A percentile compares a stretch with the other conserved stretches of the same genome.
Evolutionary conservation across 192 early-diverging fungal genomes (phyloP).

Genomic region (Cetraspora pellucida): DNA sequence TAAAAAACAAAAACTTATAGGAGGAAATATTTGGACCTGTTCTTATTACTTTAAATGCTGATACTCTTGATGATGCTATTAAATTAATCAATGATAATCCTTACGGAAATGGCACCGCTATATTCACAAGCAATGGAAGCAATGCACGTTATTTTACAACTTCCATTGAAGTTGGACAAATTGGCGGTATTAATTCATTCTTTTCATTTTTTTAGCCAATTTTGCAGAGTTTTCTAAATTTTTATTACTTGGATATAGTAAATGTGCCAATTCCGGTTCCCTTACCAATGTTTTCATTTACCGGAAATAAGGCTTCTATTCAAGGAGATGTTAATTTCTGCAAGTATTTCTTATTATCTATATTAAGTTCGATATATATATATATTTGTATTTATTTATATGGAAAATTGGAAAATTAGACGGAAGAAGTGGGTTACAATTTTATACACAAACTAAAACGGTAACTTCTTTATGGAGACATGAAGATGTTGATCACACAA

Average conservation of each 20-base stretch:
- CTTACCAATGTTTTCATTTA: constrained; percentile 96
- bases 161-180: constrained; percentile 92
- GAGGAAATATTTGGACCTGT: constrained; percentile 98
- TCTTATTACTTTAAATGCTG: constrained; percentile 78
- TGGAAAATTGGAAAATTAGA: too few species aligned
- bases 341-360: neutral
- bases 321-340: constrained; percentile 94
- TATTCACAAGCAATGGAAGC: constrained; percentile 91
- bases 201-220: constrained; percentile 41
- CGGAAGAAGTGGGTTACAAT: constrained; percentile 72
- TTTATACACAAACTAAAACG: constrained; percentile 94
- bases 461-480: constrained; percentile 92
- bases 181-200: constrained; percentile 78
- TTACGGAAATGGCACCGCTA: constrained; percentile 84
- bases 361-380: too few species aligned
- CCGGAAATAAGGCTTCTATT: constrained; percentile 87
- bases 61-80: constrained; percentile 90
- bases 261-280: constrained; percentile 96
- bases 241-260: constrained; percentile 22
- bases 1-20: constrained; percentile 16
- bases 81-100: constrained; percentile 87
- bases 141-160: constrained; percentile 84
- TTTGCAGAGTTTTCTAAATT: constrained; percentile 65
- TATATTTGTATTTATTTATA: too few species aligned
- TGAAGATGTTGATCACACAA: constrained; percentile 71